Base-by-base conservation (phyloP, 2,329 filamentous ascomycete species). In the Westerdykella ornata region DNA sequence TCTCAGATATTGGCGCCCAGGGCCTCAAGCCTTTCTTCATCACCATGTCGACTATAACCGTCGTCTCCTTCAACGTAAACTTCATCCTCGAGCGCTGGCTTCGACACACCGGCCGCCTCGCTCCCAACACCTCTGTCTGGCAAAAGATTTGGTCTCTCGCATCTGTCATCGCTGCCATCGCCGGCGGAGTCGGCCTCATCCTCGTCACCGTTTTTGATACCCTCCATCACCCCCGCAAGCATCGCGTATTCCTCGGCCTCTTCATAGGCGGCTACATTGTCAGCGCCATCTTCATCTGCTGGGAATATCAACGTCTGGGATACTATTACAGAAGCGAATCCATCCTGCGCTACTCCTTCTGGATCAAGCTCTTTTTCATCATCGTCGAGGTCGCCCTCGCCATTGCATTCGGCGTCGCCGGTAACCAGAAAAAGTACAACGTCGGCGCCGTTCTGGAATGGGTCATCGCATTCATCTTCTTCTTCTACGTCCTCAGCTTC, bases 221-320 rank as follows among this genome's bases (percentile, higher is more conserved):
- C 0, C 66, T 75, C n/a, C 70, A 72, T 41, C 78, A 95, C 62
- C 73, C 74, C 1, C 66, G 53, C 1, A 62, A 85, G 43, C 92
- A 98, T 62, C 74, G 87, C 56, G 71, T 80, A 2, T 94, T 94
- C 67, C 69, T 98, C 28, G 67, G 78, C 1, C 67, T 96, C 38
- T 98, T 98, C 65, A 87, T 96, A 38, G 80, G 67, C 12, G 92
- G 88, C 26, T 97, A 94, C 64, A 72, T 96, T 40, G 61, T 95
- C 41, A 87, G 82, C 4, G 89, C 90, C 42, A 76, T 96, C 52
- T 90, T 89, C 66, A 84, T 90, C 51, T 96, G 89, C 71, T 81
- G 80, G 70, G 88, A 96, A 65, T 96, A 94, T 65, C 84, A 92
- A 57, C 81, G 86, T 2, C 75, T 97, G 1, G 88, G 88, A 18